Conservation (phyloP, 2,329 filamentous ascomycete genomes). For the Nannizzia gypsea region DNA sequence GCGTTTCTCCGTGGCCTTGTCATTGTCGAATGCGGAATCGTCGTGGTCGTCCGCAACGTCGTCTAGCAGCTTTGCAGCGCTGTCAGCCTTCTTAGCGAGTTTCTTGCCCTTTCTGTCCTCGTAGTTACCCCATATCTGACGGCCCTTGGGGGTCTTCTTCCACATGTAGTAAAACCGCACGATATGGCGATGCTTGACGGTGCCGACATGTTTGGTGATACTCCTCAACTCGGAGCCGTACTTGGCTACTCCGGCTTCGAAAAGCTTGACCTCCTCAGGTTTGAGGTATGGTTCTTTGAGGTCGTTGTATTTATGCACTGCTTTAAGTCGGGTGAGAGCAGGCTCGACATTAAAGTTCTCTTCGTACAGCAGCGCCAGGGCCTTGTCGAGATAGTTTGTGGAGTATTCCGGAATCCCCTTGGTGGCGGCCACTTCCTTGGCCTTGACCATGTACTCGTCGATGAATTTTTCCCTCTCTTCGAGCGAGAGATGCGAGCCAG, state of each 20-base stretch:
- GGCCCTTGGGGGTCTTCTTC: slow-evolving; percentile 85
- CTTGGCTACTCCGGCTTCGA: slow-evolving; percentile 81
- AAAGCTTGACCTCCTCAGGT: slow-evolving; percentile 69
- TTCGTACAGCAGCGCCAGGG: slow-evolving; percentile 59
- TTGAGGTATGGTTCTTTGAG: slow-evolving; percentile 77
- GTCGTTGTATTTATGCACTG: slow-evolving; percentile 53
- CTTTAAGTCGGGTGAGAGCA: slow-evolving; percentile 58
- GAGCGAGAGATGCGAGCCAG: slow-evolving; percentile 25
- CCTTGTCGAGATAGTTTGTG: slow-evolving; percentile 80
- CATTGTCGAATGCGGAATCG: slow-evolving; percentile 88
- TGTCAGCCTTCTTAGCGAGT: slow-evolving; percentile 55
- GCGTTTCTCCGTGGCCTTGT: slow-evolving; percentile 69
- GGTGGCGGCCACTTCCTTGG: slow-evolving; percentile 51
- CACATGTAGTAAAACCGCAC: slow-evolving; percentile 94
- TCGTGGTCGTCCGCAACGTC: slow-evolving; percentile 87
- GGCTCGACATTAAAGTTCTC: slow-evolving; percentile 59
- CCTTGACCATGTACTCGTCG: slow-evolving; percentile 63
- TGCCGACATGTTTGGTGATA: slow-evolving; percentile 71
- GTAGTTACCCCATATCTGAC: slow-evolving; percentile 80
- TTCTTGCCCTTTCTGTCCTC: slow-evolving; percentile 83
- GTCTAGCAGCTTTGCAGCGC: slow-evolving; percentile 66
- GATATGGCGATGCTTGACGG: slow-evolving; percentile 64
- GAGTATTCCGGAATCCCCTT: slow-evolving; percentile 63
- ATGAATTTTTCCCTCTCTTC: slow-evolving; percentile 47
- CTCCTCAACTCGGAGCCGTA: slow-evolving; percentile 81